Conservation (phyloP, 2,329 filamentous ascomycete genomes). For the Penicillium fuscoglaucum region DNA sequence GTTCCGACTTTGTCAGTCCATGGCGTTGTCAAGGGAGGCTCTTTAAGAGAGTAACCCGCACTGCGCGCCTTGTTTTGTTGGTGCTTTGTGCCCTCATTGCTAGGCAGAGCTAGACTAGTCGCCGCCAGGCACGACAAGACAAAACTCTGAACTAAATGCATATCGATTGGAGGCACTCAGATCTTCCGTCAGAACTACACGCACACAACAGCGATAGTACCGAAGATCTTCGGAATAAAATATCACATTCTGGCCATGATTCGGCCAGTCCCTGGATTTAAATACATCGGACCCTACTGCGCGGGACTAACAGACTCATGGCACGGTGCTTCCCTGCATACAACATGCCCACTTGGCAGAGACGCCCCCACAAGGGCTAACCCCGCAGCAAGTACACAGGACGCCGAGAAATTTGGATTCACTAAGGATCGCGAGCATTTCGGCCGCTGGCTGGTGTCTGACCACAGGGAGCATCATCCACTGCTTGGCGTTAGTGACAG, state of each 20-base stretch:
- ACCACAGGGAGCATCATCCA: conserved; percentile 5
- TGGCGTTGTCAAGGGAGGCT: conserved; percentile 45
- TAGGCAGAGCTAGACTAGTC: conserved; percentile 15
- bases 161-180: conserved; percentile 4
- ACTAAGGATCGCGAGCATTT: not conserved
- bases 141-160: conserved; percentile 17
- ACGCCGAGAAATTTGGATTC: conserved; percentile 5
- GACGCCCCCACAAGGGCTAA: conserved; percentile 14
- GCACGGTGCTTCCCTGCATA: conserved; percentile 5
- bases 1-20: conserved; percentile 52
- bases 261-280: conserved; percentile 9
- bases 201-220: not conserved
- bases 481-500: conserved; percentile 16
- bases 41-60: conserved; percentile 40
- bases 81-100: not conserved
- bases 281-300: conserved; percentile 4
- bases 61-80: conserved; percentile 17
- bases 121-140: conserved; percentile 15
- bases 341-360: conserved; percentile 10
- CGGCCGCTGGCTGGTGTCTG: conserved; percentile 3
- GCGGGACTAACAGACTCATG: not conserved
- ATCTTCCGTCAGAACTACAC: not conserved
- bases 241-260: not conserved
- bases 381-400: conserved; percentile 18
- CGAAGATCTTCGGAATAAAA: not conserved